Evolutionary conservation across 2,329 filamentous ascomycete genomes (phyloP).

Genomic region (Aspergillus sp.): DNA sequence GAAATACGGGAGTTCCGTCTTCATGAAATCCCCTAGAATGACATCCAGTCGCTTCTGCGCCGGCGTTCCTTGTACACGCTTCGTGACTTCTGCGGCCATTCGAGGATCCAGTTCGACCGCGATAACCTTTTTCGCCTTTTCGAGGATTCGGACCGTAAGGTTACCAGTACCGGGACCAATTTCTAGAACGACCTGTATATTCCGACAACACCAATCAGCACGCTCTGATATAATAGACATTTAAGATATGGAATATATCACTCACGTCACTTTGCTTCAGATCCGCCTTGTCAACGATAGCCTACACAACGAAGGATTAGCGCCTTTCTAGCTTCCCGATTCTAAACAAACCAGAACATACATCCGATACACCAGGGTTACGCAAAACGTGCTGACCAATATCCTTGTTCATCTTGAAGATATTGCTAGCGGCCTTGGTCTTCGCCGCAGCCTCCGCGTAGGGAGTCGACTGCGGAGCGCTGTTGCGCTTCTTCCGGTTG

Average conservation of each 20-base stretch:
- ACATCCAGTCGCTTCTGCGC: slow-evolving; percentile 82
- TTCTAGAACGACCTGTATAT: slow-evolving; percentile 71
- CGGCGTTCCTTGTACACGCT: slow-evolving; percentile 87
- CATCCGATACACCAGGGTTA: slow-evolving; percentile 79
- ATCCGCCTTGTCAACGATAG: slow-evolving; percentile 78
- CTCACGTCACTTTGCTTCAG: slow-evolving; percentile 77
- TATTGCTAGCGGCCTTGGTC: slow-evolving; percentile 64
- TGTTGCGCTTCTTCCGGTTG: slow-evolving; percentile 53
- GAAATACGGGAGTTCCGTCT: slow-evolving; percentile 74
- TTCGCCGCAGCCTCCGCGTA: slow-evolving; percentile 47
- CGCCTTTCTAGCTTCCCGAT: background rate
- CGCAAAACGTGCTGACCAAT: slow-evolving; percentile 91
- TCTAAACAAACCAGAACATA: background rate
- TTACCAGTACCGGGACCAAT: slow-evolving; percentile 89
- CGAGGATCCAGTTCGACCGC: slow-evolving; percentile 91
- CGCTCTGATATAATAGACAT: background rate
- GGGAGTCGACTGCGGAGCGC: slow-evolving; percentile 37
- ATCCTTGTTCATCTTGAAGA: slow-evolving; percentile 97
- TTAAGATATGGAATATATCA: slow-evolving; percentile 3
- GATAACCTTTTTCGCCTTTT: slow-evolving; percentile 78
- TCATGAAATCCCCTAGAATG: slow-evolving; percentile 88
- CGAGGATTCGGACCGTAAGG: slow-evolving; percentile 82
- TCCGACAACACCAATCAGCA: background rate
- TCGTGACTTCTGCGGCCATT: slow-evolving; percentile 93
- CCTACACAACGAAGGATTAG: background rate